Conservation (phyloP, 139 green algal genomes). For the Chlamydomonas sp. region DNA sequence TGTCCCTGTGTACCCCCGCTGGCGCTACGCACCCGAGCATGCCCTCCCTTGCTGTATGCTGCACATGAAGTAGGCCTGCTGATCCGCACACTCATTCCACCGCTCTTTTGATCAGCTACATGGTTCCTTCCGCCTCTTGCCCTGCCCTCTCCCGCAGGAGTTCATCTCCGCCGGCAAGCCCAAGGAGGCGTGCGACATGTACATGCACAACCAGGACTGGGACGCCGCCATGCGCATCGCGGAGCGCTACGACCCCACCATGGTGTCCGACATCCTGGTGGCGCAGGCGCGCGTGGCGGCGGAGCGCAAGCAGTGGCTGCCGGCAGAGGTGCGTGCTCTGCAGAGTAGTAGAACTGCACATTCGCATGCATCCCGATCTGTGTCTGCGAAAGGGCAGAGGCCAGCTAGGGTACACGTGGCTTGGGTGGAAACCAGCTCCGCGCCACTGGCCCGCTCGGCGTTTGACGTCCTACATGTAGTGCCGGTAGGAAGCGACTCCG, state of each 20-base stretch:
- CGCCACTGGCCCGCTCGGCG: no score
- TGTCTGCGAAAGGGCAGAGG: background rate
- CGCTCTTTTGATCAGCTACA: no score
- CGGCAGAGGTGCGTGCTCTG: slow-evolving; percentile 7
- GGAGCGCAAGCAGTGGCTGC: slow-evolving; percentile 48
- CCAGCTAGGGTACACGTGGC: no score
- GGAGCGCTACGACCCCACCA: slow-evolving; percentile 71
- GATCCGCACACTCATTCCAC: no score
- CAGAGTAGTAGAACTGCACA: background rate
- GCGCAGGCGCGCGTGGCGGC: slow-evolving; percentile 51
- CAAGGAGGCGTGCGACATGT: slow-evolving; percentile 87
- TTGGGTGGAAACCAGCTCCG: no score
- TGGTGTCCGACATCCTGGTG: slow-evolving; percentile 67
- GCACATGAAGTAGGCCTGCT: no score
- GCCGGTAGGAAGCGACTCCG: no score
- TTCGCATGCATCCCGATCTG: background rate
- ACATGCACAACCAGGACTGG: slow-evolving; percentile 82
- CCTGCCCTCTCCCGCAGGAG: slow-evolving; percentile 22
- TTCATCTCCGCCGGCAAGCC: slow-evolving; percentile 78
- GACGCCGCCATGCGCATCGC: slow-evolving; percentile 75
- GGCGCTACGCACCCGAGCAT: no score
- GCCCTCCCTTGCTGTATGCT: no score
- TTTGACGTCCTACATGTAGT: no score
- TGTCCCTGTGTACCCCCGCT: no score
- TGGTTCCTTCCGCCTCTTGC: no score